These are phyloP conservation scores for Hygrocybe coccinea DNA, from an alignment of 768 basidiomycete species.

Conservation along the genomic window DNA sequence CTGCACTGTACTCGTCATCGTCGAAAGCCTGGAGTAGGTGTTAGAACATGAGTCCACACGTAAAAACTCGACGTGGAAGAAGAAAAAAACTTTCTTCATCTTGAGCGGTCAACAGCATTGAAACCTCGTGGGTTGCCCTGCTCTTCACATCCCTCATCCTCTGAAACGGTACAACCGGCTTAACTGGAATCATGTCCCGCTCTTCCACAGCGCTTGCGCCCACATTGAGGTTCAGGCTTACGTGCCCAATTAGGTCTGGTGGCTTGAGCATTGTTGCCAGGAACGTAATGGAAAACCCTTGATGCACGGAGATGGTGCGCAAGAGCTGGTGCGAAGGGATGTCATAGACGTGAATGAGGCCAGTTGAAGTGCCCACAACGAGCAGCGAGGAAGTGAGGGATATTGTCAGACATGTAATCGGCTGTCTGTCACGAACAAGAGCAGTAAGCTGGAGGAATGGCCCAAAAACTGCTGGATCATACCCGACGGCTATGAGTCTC, in stretches of 20 bases:
- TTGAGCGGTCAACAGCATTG: constrained; percentile 52
- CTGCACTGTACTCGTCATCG: constrained; percentile 36
- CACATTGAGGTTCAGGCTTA: constrained; percentile 48
- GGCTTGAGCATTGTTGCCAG: constrained; percentile 81
- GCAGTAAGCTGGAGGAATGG: constrained; percentile 3
- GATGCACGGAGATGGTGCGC: constrained; percentile 72
- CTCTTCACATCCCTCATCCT: constrained; percentile 62
- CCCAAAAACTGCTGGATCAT: constrained; percentile 17
- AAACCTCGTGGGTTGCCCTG: constrained; percentile 66
- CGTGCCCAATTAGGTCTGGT: constrained; percentile 78
- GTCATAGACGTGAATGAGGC: constrained; percentile 76
- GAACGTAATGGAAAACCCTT: constrained; percentile 63
- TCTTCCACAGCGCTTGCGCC: constrained; percentile 34
- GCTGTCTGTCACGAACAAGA: constrained; percentile 46
- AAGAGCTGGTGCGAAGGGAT: constrained; percentile 86
- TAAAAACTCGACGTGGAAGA: not conserved
- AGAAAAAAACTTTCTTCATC: constrained; percentile 35
- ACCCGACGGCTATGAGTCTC: constrained; percentile 71
- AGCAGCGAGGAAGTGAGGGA: constrained; percentile 76
- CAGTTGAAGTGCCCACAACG: constrained; percentile 72
- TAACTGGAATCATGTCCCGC: constrained; percentile 61
- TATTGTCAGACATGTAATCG: constrained; percentile 66
- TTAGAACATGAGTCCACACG: not conserved
- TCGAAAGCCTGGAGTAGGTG: constrained; percentile 2
- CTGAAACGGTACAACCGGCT: constrained; percentile 65